Evolutionary conservation across 495 filamentous ascomycete genomes (phyloP), one percentile per base, ranked within the genome.

Genomic region (Podospora sp.): DNA sequence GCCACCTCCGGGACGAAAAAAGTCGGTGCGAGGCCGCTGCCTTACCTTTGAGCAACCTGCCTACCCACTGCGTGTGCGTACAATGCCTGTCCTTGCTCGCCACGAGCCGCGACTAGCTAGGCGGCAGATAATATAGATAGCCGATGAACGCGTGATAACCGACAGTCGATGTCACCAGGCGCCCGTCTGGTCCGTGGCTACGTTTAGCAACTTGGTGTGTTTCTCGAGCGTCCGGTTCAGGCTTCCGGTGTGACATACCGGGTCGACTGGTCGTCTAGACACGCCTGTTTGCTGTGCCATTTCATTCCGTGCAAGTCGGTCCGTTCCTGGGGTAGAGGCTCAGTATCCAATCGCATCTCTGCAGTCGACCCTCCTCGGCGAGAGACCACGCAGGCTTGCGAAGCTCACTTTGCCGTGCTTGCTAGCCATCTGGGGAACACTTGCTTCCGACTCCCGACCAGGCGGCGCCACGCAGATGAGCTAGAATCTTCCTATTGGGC

Each of bases 91-190:
- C 56, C 56, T 59, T 63, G 46, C 22, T 63, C 46, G 46, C 61
- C 61, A 52, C 61, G 61, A 53, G 61, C 25, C 46, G 49, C 24
- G 24, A 1, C 33, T 24, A 63, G 24, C 40, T 63, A 52, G 27
- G 46, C 24, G 40, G 61, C 49, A 29, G 16, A 26, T 63, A 63
- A 51, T 63, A 63, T 63, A 63, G 61, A 63, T 63, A 27, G 25
- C 61, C 61, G 61, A 63, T 46, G 21, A 46, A 63, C n/a, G 40
- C 46, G 24, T 63, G 61, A 63, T 63, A 63, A 53, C 61, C 61
- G 61, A 63, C 18, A 33, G 61, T 63, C 26, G 21, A 59, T 59
- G 24, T 46, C 40, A 18, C 40, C 40, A 18, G 40, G 40, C 40
- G 40, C 14, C 29, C 29, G 29, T 33, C 29, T 33, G 29, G 29